Percentiles rank a stretch among this genome's conserved stretches.
Evolutionary conservation across 345 rosid species (phyloP).

Genomic region (Gossypioides kirkii): DNA sequence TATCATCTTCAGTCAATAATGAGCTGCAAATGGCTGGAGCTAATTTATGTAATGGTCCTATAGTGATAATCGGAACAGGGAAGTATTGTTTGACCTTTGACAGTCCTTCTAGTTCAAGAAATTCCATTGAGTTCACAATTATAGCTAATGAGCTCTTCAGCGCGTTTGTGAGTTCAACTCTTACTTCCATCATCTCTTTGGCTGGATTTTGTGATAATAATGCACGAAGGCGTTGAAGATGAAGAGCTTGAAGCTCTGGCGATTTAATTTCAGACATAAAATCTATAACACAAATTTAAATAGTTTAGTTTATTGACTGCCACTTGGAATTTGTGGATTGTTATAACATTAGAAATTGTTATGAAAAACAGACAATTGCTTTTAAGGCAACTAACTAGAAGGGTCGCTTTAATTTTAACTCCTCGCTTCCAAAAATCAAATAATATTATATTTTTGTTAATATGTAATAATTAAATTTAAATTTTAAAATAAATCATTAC

Average conservation of each 20-base stretch:
- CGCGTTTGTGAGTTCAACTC: not conserved
- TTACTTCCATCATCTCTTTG: not conserved
- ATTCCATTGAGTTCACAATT: slow-evolving; percentile 26
- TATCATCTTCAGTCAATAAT: slow-evolving; percentile 25
- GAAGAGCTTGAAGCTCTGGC: not conserved
- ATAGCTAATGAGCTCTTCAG: slow-evolving; percentile 13
- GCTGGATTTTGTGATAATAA: not conserved
- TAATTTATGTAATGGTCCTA: slow-evolving; percentile 36
- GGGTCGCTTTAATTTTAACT: too few species aligned
- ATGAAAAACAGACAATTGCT: too few species aligned
- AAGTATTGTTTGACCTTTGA: slow-evolving; percentile 12
- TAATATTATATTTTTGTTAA: too few species aligned
- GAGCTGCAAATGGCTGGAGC: slow-evolving; percentile 18
- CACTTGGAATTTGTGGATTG: too few species aligned
- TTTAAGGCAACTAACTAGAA: too few species aligned
- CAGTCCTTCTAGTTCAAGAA: slow-evolving; percentile 25
- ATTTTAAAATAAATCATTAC: too few species aligned
- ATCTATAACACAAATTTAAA: not conserved
- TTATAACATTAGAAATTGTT: too few species aligned
- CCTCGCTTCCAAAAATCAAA: too few species aligned
- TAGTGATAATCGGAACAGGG: slow-evolving; percentile 7
- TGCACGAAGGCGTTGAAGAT: not conserved
- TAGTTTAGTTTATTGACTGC: too few species aligned
- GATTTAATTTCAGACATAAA: not conserved
- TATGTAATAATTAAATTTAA: too few species aligned